Percentiles rank a stretch among this genome's conserved stretches.
Conservation (phyloP, 106 monocot species). For the Platanthera zijinensis region DNA sequence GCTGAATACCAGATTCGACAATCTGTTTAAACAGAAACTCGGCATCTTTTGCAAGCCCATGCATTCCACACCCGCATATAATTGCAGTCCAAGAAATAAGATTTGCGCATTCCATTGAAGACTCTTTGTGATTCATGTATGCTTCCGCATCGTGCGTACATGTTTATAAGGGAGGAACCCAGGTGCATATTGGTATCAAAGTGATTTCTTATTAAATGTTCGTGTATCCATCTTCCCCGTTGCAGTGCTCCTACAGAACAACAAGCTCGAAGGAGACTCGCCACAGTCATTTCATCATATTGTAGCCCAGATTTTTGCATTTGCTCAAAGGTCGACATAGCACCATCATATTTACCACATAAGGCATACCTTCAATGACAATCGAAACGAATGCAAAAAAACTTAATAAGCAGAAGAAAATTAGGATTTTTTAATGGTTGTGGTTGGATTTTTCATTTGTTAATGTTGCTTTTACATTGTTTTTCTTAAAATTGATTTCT, state of each 20-base stretch:
- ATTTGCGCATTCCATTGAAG: slow-evolving; percentile 23
- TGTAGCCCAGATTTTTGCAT: slow-evolving; percentile 23
- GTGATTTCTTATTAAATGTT: slow-evolving; percentile 10
- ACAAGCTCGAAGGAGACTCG: slow-evolving; percentile 33
- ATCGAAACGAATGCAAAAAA: not conserved
- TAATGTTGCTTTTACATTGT: not conserved
- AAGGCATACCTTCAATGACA: slow-evolving; percentile 17
- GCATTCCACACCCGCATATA: slow-evolving; percentile 39
- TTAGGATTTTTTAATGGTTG: too few species aligned
- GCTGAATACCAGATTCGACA: slow-evolving; percentile 24
- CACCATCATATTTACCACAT: slow-evolving; percentile 19
- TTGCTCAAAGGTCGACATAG: slow-evolving; percentile 21
- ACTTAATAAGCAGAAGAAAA: not conserved
- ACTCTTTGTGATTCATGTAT: slow-evolving; percentile 17
- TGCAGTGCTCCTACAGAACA: slow-evolving; percentile 32
- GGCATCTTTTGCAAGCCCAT: slow-evolving; percentile 33
- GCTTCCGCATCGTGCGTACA: slow-evolving; percentile 38
- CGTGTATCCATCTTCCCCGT: slow-evolving; percentile 30
- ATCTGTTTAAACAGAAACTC: slow-evolving; percentile 31
- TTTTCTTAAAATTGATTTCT: not conserved
- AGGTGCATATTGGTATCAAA: slow-evolving; percentile 22
- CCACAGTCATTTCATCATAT: slow-evolving; percentile 39
- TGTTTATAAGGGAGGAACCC: slow-evolving; percentile 29
- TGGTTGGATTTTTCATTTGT: not conserved
- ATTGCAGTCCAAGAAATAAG: slow-evolving; percentile 36